phyloP scores from a whole-genome alignment of 1,284 basidiomycete genomes.

The Cryptococcus floricola region DNA sequence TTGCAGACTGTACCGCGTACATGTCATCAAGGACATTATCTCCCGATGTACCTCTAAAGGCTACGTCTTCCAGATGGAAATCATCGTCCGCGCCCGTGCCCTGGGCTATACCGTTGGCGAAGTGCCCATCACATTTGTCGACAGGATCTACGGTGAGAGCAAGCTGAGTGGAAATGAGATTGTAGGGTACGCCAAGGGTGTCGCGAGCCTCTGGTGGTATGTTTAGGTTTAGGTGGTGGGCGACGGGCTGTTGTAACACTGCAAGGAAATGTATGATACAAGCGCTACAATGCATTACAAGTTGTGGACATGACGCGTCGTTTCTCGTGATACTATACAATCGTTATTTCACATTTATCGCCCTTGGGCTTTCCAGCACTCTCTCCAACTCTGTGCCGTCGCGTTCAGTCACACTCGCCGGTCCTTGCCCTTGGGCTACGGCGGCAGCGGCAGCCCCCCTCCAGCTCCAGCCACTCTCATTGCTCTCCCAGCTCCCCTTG shows the following conservation, averaged over 20 bases:
- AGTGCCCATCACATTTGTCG: slow-evolving; percentile 88
- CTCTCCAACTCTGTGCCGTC: slow-evolving; percentile 1
- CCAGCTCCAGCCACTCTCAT: slow-evolving; percentile 27
- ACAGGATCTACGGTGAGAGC: slow-evolving; percentile 86
- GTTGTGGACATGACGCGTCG: not conserved
- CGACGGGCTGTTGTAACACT: not conserved
- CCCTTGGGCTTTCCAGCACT: not conserved
- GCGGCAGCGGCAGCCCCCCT: slow-evolving; percentile 1
- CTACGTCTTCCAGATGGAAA: slow-evolving; percentile 97
- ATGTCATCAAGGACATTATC: slow-evolving; percentile 76
- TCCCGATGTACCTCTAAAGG: slow-evolving; percentile 76
- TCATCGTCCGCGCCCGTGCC: slow-evolving; percentile 82
- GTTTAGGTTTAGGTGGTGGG: slow-evolving; percentile 45
- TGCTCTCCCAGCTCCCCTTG: slow-evolving; percentile 35
- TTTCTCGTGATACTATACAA: not conserved
- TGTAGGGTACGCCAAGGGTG: slow-evolving; percentile 81
- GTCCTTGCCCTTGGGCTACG: not conserved
- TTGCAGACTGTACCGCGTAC: slow-evolving; percentile 69
- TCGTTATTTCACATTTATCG: not conserved
- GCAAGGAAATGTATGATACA: not conserved
- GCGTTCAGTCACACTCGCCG: not conserved
- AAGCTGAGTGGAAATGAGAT: slow-evolving; percentile 85
- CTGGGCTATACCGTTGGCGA: slow-evolving; percentile 81
- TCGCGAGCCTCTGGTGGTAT: slow-evolving; percentile 70
- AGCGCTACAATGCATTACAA: not conserved